Evolutionary conservation across 192 early-diverging fungal genomes (phyloP), one percentile per base, ranked within the genome.

Genomic region (Phycomyces blakesleeanus): DNA sequence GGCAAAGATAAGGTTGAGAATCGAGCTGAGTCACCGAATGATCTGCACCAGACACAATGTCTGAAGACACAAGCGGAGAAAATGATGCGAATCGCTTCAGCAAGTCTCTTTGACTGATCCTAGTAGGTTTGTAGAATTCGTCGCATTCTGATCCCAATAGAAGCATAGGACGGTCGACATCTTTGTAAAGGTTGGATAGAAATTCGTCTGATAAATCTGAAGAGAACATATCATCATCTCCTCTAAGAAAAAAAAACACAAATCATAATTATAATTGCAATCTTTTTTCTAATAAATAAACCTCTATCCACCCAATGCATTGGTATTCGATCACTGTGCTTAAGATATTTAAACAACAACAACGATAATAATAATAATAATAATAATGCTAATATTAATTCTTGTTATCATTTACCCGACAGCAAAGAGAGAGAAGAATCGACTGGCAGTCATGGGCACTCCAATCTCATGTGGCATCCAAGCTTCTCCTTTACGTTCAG

Each of bases 331-430:
- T n/a, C n/a, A n/a, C n/a, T n/a, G n/a, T n/a, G n/a, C n/a, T n/a
- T n/a, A n/a, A n/a, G n/a, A n/a, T n/a, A n/a, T n/a, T n/a, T n/a
- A n/a, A n/a, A n/a, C n/a, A n/a, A n/a, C n/a, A n/a, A n/a, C n/a
- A n/a, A n/a, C n/a, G n/a, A n/a, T n/a, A n/a, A n/a, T n/a, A n/a
- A n/a, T n/a, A n/a, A n/a, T n/a, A n/a, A n/a, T n/a, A n/a, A n/a
- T n/a, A n/a, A n/a, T n/a, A n/a, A n/a, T n/a, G n/a, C n/a, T n/a
- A n/a, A n/a, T n/a, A n/a, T n/a, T n/a, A n/a, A n/a, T n/a, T n/a
- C n/a, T n/a, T n/a, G n/a, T n/a, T n/a, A n/a, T n/a, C n/a, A n/a
- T 56, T 65, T 64, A 76, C 78, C 71, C 69, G 24, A 61, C 53
- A 18, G 74, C 63, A 27, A 38, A 59, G 6, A 79, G 24, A 2